A percentile compares a stretch with the other conserved stretches of the same genome.
phyloP scores from a whole-genome alignment of 352 stramenopile species.

The Pythium pyrilobum region DNA sequence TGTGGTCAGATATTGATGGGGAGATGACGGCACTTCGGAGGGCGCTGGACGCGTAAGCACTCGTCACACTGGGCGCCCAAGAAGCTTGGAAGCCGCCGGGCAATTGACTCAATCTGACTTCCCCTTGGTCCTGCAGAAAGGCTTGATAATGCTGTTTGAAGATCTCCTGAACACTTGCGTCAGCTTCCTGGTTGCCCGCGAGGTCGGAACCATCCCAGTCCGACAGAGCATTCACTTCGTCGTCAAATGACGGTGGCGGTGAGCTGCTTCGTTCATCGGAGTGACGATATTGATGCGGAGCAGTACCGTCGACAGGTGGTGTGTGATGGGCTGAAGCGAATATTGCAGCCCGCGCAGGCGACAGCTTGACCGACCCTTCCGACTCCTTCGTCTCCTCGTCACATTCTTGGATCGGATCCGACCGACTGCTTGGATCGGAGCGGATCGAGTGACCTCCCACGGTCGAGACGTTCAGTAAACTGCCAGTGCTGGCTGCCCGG shows the following conservation, averaged over 20 bases:
- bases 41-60: not conserved
- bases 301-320: too few relatives aligned
- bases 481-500: conserved; percentile 9
- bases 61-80: not conserved
- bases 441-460: conserved; percentile 8
- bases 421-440: conserved; percentile 7
- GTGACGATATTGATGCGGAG: not conserved
- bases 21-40: not conserved
- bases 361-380: too few relatives aligned
- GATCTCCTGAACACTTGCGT: conserved; percentile 9
- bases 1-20: not conserved
- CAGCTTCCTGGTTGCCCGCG: not conserved
- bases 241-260: conserved; percentile 8
- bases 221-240: conserved; percentile 8
- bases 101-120: not conserved
- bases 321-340: too few relatives aligned
- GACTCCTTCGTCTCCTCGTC: not conserved
- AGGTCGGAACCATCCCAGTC: conserved; percentile 6
- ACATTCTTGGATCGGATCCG: not conserved
- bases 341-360: too few relatives aligned
- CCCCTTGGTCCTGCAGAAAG: not conserved
- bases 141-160: conserved; percentile 4
- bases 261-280: not conserved
- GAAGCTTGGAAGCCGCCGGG: not conserved
- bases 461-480: conserved; percentile 14